Evolutionary conservation across 768 basidiomycete genomes (phyloP), one percentile per base, ranked within the genome.

Genomic region (Macrolepiota dolichaula): DNA sequence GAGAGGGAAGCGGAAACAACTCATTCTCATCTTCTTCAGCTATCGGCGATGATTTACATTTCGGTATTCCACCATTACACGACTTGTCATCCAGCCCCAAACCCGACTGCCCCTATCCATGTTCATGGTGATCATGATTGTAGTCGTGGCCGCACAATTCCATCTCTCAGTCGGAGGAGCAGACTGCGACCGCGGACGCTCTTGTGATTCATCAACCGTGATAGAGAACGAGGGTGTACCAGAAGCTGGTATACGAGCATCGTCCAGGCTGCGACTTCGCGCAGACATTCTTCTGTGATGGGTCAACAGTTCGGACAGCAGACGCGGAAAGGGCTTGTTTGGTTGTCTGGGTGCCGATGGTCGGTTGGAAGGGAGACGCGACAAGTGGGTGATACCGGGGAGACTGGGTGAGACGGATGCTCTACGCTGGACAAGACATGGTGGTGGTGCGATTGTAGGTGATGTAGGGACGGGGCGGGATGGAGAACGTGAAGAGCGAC

Each of bases 251-350:
- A 60, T 51, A 7, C 36, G 38, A 15, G 22, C 55, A 25, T 42
- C 51, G n/a, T n/a, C 86, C 86, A 90, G 1, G 77, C 70, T 22
- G 83, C 82, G 35, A 85, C 87, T 64, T 82, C 74, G 44, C 76
- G 70, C 38, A 83, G 67, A 52, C 78, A 82, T 57, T 83, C 78
- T 47, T 91, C 89, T 2, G 83, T 87, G 61, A 79, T 78, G 37
- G 72, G 69, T 42, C 82, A 78, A 67, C 91, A 92, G 49, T 84
- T 80, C 9, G 78, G 70, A 66, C 91, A 92, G 71, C 91, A 92
- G 12, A 84, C 77, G 46, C 91, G 85, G 15, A 92, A 74, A 6
- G 91, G 91, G 1, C 92, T 72, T 0, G 87, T 91, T 32, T 77
- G 64, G 15, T 79, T 64, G 19, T 73, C 76, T 59, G 70, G 68